Evolutionary conservation across 345 rosid species (phyloP), one percentile per base, ranked within the genome.

Genomic region (Eutrema heterophyllum): DNA sequence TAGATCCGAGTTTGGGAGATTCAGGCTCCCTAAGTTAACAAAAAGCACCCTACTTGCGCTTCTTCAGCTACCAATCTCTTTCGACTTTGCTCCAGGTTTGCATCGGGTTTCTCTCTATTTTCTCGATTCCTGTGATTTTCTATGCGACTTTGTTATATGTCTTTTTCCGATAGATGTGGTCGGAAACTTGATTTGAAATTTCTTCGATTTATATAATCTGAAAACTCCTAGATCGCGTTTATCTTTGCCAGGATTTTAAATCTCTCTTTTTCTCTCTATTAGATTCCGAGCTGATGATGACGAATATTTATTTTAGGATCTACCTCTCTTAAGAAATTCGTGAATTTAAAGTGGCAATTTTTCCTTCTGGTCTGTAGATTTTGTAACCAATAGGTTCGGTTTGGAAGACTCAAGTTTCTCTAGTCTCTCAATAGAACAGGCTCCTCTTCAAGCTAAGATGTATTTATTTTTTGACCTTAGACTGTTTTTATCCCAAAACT

Each of bases 1-100:
- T 55, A 81, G 83, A 81, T 83, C 83, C 78, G 80, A 78, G 74
- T 83, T 80, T 80, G 83, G 81, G 82, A 80, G 80, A 71, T 35
- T 59, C 63, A 75, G 70, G 18, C 71, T 50, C 74, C 75, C 76
- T 50, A 21, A 59, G 64, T 38, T 38, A 39, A 38, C 45, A n/a
- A 63, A 58, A 64, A 49, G 5, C 61, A 33, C 61, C 33, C 16
- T 52, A 60, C 48, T 41, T 44, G 44, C 61, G 48, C 27, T 53
- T 70, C 76, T 62, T 0, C 40, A 73, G 56, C 45, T 57, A 16
- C 44, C 45, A 21, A 46, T 52, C 73, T 44, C 74, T 35, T 4
- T 41, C 68, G 2, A 27, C 54, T 72, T 18, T 35, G 9, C 68
- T 71, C 64, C 57, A 77, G 81, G 81, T 77, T 56, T 59, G 56